phyloP scores from a whole-genome alignment of 73 alveolate species.

The Blepharisma stoltei region DNA sequence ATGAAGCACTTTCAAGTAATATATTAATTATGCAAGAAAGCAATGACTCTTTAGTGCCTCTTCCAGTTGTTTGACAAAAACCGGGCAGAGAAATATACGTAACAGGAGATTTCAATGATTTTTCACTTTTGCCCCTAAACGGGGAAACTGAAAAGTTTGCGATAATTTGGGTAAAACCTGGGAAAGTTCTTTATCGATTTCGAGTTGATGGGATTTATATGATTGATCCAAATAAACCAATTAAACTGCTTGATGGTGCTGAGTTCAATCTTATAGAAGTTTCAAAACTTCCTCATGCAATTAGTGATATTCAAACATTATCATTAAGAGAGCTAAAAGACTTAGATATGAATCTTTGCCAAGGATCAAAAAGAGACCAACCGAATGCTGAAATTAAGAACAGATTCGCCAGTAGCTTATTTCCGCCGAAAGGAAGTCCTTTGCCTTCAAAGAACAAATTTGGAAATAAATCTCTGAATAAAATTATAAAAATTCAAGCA shows the following conservation, averaged over 20 bases:
- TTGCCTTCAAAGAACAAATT: no score
- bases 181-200: background rate
- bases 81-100: conserved; percentile 1
- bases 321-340: background rate
- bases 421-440: no score
- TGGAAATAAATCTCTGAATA: no score
- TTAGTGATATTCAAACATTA: conserved; percentile 2
- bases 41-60: background rate
- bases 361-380: background rate
- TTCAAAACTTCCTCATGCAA: background rate
- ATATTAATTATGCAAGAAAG: conserved; percentile 4
- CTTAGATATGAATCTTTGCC: background rate
- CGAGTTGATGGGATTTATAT: background rate
- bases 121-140: background rate
- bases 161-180: conserved; percentile 2
- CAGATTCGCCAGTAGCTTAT: no score
- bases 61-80: conserved; percentile 22
- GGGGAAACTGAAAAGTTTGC: conserved; percentile 15
- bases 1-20: background rate
- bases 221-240: background rate
- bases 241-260: background rate
- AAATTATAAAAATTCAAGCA: no score
- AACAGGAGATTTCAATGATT: conserved; percentile 17
- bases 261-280: conserved; percentile 3
- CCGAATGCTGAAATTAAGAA: no score